phyloP scores from a whole-genome alignment of 139 green algal genomes.

The Chlorella sp. region DNA sequence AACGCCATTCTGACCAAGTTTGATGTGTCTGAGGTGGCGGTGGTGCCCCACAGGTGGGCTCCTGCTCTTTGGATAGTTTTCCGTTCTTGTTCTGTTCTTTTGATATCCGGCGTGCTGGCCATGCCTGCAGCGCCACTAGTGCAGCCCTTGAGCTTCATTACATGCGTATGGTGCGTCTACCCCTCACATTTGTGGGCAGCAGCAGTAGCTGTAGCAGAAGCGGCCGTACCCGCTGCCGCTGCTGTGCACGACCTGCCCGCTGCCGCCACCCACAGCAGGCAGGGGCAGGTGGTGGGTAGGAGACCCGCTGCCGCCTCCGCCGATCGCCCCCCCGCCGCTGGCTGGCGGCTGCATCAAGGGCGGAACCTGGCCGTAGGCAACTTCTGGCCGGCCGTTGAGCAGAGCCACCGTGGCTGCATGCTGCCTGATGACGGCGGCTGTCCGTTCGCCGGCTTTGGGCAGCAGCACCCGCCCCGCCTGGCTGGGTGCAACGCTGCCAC shows the following conservation, averaged over 20 bases:
- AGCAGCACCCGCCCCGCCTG: not conserved
- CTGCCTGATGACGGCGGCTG: conserved; percentile 12
- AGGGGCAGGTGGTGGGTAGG: not conserved
- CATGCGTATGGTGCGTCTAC: no score
- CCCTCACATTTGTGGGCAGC: conserved; percentile 7
- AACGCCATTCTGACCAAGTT: conserved; percentile 87
- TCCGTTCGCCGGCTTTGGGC: not conserved
- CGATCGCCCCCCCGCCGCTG: not conserved
- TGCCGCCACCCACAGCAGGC: not conserved
- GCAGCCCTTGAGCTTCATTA: no score
- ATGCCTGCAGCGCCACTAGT: no score
- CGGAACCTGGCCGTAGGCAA: not conserved
- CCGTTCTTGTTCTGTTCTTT: no score
- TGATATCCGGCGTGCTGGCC: no score
- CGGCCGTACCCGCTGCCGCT: not conserved
- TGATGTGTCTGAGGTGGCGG: conserved; percentile 50
- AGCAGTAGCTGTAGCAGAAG: not conserved
- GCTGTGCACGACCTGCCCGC: not conserved
- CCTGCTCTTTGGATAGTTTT: no score
- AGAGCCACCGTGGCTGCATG: conserved; percentile 19
- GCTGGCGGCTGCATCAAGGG: not conserved
- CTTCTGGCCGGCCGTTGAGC: conserved; percentile 7
- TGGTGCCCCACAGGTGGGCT: conserved; percentile 61
- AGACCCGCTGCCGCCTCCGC: not conserved
- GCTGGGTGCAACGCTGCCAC: not conserved